Evolutionary conservation across 2,329 filamentous ascomycete genomes (phyloP), one percentile per base, ranked within the genome.

Genomic region (Fusarium setosum): DNA sequence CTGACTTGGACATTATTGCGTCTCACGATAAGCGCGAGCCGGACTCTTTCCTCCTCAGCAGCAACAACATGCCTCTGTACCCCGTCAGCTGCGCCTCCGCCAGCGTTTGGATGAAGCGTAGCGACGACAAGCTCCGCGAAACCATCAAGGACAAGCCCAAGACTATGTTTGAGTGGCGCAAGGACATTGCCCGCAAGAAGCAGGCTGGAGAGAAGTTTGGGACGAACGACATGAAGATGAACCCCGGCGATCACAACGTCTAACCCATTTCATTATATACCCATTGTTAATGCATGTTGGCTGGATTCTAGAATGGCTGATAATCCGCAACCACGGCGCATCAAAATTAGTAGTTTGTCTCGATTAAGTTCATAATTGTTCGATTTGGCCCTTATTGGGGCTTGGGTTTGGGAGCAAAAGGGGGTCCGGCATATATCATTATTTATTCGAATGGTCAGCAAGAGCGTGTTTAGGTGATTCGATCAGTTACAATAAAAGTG

Each of bases 1-100:
- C 84, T 29, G 93, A 96, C 70, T 82, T 96, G 68, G 91, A 95
- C 73, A 87, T 91, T 58, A 88, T 95, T 68, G 88, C 90, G 20
- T 84, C 87, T 3, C 75, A 77, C 65, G 77, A 81, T 56, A 76
- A 75, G 68, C 72, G 72, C 41, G 63, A 74, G 21, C 65, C 75
- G 15, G 65, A 74, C 34, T 45, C 53, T 15, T 78, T 80, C 69
- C 69, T 81, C 32, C 67, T 73, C 42, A 76, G 65, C 47, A 56
- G 63, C 40, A 64, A 65, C 49, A 88, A 88, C 73, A 80, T 84
- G 73, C 84, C 86, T 2, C 75, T 90, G 42, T 89, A 83, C 75
- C 88, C 88, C 2, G 77, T 89, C 56, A 81, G 79, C 72, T 75
- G 72, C 15, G 78, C 80, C 0, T 70, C 78, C 1, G 73, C 75